Base-by-base conservation (phyloP, 805 yeast species). In the Candida ficus region DNA sequence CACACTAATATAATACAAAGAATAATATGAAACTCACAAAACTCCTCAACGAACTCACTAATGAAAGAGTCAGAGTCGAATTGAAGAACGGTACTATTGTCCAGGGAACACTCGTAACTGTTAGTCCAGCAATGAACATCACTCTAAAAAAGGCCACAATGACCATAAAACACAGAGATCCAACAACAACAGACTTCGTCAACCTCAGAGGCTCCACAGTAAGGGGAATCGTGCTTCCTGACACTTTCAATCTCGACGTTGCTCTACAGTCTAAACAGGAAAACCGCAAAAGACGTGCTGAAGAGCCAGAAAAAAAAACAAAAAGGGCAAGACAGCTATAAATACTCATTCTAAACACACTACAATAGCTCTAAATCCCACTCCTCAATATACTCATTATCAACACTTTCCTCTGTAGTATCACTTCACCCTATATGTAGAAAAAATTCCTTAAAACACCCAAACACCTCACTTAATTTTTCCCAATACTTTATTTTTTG, bases 121-220 rank as follows among this genome's bases (percentile, higher is more conserved):
- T 93, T 30, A 72, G 95, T 3, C 96, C 96, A 21, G 75, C 84
- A 47, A 90, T 90, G 98, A 90, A 90, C 62, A 79, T 90, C 33
- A 78, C 87, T 5, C 62, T 90, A 46, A 79, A 83, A 52, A 84
- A 83, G 48, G 91, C 86, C 35, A 84, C 81, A 51, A 78, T 91
- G 74, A 79, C 90, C 3, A 72, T 84, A 33, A 76, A 74, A 41
- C 73, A 80, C 56, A 78, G 85, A 41, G 85, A 78, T 40, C 83
- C 95, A 1, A 72, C 78, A 29, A 62, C 74, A 11, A 65, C 89
- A 49, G 95, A 87, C 52, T 84, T 75, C 60, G 82, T 90, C 54
- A 88, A 84, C 53, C 75, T 91, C 25, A 73, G 98, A 54, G 98
- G 98, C 3, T 90, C 81, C 62, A 91, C 86, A 41, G 83, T 90